Evolutionary conservation across 306 rosid genomes (phyloP), one percentile per base, ranked within the genome.

Genomic region (Acacia confusa): DNA sequence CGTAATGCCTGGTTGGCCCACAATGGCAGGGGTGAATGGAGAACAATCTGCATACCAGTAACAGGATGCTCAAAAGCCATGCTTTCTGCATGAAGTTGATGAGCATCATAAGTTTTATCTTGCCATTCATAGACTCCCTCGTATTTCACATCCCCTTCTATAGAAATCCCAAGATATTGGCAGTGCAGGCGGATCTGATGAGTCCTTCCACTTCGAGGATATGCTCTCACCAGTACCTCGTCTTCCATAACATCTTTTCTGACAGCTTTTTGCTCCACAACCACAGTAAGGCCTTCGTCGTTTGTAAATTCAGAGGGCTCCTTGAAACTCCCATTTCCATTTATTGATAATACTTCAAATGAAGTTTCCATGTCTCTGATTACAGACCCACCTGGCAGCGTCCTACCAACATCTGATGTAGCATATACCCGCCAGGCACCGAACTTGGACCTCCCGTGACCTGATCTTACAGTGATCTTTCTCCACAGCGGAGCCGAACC

Each of bases 111-210:
- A 9, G 75, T 67, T 17, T 6, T 57, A 25, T 88, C 95, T 70
- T 85, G 85, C 96, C 95, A 95, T 65, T 93, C 91, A n/a, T 68
- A 75, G 36, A 82, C 89, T 53, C 98, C 99, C 79, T 93, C 97
- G 73, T 95, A 95, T 87, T 95, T 95, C 76, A 95, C 98, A 85
- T 95, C 99, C 40, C 99, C 98, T 71, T 84, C 72, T 5, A 95
- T 89, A 4, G 98, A 89, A 85, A 92, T 91, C 85, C 98, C 96
- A 65, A 95, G 91, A 84, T 91, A 93, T 65, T 95, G 98, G 76
- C 97, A 93, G 30, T 93, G 99, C 90, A 92, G 74, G 24, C 93
- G 96, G 87, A 95, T 95, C 77, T 95, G 99, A 85, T 95, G 99
- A 9, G 99, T 90, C 86, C 98, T 85, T 83, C 99, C 99, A 80